Conservation (phyloP, 495 filamentous ascomycete genomes). For the Delitschia confertaspora region DNA sequence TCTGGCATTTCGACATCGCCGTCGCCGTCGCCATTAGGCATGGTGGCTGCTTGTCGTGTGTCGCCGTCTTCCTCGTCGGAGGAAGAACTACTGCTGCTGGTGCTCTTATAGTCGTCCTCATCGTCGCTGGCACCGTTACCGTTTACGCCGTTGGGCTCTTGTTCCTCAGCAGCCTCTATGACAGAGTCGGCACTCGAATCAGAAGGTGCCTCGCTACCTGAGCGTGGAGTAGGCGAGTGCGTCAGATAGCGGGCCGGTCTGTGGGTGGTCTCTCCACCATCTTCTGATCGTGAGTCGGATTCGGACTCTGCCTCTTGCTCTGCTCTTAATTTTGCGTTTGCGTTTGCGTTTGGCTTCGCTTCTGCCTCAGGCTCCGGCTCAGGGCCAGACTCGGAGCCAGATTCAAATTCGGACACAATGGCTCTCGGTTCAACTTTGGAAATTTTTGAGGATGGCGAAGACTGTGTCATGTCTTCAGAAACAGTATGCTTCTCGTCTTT, state of each 20-base stretch:
- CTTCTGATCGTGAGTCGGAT: slow-evolving; percentile 2
- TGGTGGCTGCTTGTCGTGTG: not conserved
- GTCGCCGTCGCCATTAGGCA: not conserved
- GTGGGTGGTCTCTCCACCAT: not conserved
- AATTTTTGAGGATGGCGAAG: no score
- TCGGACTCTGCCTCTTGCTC: not conserved
- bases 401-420: no score
- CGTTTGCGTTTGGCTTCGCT: no score
- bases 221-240: slow-evolving; percentile 7
- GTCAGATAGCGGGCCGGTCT: slow-evolving; percentile 8
- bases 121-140: not conserved
- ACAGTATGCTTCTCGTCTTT: not conserved
- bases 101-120: not conserved
- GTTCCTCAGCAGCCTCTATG: not conserved
- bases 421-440: no score
- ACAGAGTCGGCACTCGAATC: not conserved
- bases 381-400: not conserved
- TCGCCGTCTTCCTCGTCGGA: not conserved
- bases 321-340: no score
- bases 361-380: not conserved
- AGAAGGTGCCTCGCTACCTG: slow-evolving; percentile 1
- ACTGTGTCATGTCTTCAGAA: not conserved
- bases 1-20: slow-evolving; percentile 16
- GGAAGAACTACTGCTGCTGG: not conserved
- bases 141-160: not conserved